Evolutionary conservation across 495 filamentous ascomycete genomes (phyloP), one percentile per base, ranked within the genome.

Genomic region (Sordaria brevicollis): DNA sequence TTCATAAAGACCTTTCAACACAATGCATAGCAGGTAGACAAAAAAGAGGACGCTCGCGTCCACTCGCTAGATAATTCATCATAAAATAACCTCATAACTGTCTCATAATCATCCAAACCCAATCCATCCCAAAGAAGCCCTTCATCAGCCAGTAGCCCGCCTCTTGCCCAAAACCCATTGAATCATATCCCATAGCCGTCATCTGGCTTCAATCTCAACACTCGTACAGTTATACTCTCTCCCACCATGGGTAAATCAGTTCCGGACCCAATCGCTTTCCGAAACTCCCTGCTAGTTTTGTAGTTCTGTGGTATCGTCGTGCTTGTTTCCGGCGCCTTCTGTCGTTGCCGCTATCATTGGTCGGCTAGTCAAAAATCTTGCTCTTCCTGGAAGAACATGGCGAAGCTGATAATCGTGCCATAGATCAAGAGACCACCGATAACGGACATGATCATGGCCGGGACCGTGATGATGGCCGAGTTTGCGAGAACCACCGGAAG

Each of bases 301-400:
- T 57, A 21, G 25, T n/a, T 68, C 36, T 43, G n/a, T 39, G 35
- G 17, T 11, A 43, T 43, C 34, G 25, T n/a, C 54, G 21, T 29
- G 66, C 29, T 6, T 39, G 6, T 67, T n/a, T 67, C 13, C 2
- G 35, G 10, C 17, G 3, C 13, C 11, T 33, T 39, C 25, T n/a
- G 21, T n/a, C 66, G 19, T 43, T 15, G 11, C n/a, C 66, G 29
- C 21, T 4, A n/a, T 39, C 38, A 41, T 35, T 29, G 25, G 25
- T 49, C 11, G 17, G 21, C 13, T 31, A 43, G 65, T 70, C 77
- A 86, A 67, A 87, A 99, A 73, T 97, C 95, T 72, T 94, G 88
- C 82, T 97, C 92, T 78, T 97, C 93, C 79, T 93, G 89, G 86
- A 99, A 99, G 83, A 98, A 98, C 92, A 96, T 92, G 41, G 88